These are phyloP conservation scores for Fusarium robinianum DNA, from an alignment of 2,329 filamentous ascomycete genomes.

Conservation along the genomic window DNA sequence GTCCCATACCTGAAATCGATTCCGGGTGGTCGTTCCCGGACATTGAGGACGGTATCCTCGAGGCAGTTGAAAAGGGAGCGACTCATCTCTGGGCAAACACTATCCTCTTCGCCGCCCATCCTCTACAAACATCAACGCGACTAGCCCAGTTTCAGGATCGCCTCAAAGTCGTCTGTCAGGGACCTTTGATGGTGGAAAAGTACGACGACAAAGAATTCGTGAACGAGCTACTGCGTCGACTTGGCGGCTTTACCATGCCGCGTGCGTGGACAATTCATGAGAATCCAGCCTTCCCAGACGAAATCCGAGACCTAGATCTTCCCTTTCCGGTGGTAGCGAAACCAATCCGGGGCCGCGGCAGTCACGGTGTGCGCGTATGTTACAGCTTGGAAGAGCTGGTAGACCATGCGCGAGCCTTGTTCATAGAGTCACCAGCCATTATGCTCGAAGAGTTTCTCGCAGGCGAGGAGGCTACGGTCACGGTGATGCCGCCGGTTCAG, in stretches of 20 bases:
- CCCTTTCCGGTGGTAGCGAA: constrained; percentile 25
- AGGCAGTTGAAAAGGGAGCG: constrained; percentile 45
- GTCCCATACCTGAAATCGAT: constrained; percentile 14
- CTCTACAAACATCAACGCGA: constrained; percentile 48
- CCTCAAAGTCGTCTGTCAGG: constrained; percentile 51
- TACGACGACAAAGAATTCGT: constrained; percentile 57
- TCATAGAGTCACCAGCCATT: constrained; percentile 28
- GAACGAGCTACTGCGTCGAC: constrained; percentile 47
- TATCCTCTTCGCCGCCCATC: constrained; percentile 53
- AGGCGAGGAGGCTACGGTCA: constrained; percentile 56
- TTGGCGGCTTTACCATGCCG: constrained; percentile 47
- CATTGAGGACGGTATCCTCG: constrained; percentile 23
- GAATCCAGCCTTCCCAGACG: background rate
- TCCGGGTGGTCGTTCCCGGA: constrained; percentile 26
- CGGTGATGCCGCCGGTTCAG: constrained; percentile 53
- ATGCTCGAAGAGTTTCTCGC: constrained; percentile 54
- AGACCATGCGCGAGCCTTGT: constrained; percentile 10
- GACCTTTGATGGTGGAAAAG: constrained; percentile 50
- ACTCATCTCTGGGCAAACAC: constrained; percentile 58
- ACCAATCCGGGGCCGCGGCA: constrained; percentile 26
- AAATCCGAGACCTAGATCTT: background rate
- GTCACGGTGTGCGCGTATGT: constrained; percentile 27
- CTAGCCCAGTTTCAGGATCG: constrained; percentile 38
- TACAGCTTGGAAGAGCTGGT: constrained; percentile 13
- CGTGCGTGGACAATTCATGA: constrained; percentile 41